Evolutionary conservation across 139 green algal species (phyloP).

Genomic region (Chlorella sp.): DNA sequence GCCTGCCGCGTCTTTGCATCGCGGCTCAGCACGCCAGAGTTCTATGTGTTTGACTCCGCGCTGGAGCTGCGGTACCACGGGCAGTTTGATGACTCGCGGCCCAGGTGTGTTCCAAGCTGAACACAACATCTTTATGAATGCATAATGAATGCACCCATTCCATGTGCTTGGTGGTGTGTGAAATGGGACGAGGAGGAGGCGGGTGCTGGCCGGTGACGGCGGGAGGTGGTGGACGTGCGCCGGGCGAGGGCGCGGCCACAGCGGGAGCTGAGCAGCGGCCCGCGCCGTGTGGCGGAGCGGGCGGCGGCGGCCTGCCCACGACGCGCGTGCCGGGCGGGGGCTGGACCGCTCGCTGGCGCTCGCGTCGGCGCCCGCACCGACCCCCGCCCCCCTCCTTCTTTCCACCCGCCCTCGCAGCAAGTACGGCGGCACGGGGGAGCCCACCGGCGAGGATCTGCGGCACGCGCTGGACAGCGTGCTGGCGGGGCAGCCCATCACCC

Average conservation of each 20-base stretch:
- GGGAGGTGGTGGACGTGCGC: neutral
- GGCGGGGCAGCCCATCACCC: conserved; percentile 33
- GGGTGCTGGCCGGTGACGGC: neutral
- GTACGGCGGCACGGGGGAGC: neutral
- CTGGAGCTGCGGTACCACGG: conserved; percentile 80
- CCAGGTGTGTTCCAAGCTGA: conserved; percentile 5
- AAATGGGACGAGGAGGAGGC: conserved; percentile 4
- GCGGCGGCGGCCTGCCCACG: neutral
- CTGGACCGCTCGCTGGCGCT: neutral
- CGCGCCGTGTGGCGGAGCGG: neutral
- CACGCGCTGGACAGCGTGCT: conserved; percentile 63
- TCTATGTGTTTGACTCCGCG: conserved; percentile 69
- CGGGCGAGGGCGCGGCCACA: neutral
- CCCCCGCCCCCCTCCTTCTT: neutral
- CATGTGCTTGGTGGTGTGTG: neutral
- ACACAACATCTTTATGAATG: neutral
- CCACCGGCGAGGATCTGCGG: conserved; percentile 54
- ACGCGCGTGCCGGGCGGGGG: neutral
- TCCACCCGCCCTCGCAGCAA: too few species aligned
- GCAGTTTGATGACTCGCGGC: conserved; percentile 70
- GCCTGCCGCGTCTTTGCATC: neutral
- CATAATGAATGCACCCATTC: too few species aligned
- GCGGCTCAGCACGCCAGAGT: conserved; percentile 48
- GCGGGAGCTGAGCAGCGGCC: too few species aligned
- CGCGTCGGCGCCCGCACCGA: neutral